Conservation (phyloP, 1,139 yeast genomes). For the Yamadazyma oceani region DNA sequence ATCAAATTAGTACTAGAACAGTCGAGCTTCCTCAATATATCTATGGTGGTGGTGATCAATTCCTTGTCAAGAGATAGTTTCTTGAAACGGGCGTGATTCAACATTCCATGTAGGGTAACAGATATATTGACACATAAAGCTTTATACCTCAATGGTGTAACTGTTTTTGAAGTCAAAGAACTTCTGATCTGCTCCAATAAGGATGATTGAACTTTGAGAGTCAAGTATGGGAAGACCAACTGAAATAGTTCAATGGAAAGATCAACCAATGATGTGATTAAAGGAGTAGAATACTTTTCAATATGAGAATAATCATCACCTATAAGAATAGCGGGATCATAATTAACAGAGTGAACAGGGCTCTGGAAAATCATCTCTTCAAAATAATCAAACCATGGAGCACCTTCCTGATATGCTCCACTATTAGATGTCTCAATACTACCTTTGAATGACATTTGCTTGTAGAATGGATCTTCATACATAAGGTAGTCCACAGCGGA, state of each 20-base stretch:
- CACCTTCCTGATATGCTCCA: background rate
- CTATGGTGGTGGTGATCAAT: constrained; percentile 52
- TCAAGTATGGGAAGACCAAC: constrained; percentile 66
- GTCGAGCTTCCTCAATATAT: constrained; percentile 54
- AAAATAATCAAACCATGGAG: constrained; percentile 35
- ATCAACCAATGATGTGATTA: constrained; percentile 65
- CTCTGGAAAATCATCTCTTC: constrained; percentile 27
- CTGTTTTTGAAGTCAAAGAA: constrained; percentile 34
- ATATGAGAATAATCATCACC: constrained; percentile 27
- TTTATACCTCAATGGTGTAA: constrained; percentile 35
- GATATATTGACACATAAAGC: constrained; percentile 65
- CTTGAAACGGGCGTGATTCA: constrained; percentile 34
- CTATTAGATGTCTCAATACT: constrained; percentile 9
- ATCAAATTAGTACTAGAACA: constrained; percentile 39
- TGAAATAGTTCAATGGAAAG: constrained; percentile 76
- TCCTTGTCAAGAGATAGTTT: constrained; percentile 38
- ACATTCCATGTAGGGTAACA: constrained; percentile 60
- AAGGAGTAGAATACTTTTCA: constrained; percentile 27
- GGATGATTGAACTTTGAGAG: constrained; percentile 83
- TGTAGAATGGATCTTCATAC: constrained; percentile 19
- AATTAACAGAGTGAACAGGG: constrained; percentile 29
- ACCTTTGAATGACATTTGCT: constrained; percentile 4
- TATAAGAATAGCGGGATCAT: constrained; percentile 36
- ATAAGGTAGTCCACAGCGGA: constrained; percentile 11
- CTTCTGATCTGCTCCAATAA: constrained; percentile 75